phyloP scores from a whole-genome alignment of 495 filamentous ascomycete genomes.

The Penicillium tannophilum region DNA sequence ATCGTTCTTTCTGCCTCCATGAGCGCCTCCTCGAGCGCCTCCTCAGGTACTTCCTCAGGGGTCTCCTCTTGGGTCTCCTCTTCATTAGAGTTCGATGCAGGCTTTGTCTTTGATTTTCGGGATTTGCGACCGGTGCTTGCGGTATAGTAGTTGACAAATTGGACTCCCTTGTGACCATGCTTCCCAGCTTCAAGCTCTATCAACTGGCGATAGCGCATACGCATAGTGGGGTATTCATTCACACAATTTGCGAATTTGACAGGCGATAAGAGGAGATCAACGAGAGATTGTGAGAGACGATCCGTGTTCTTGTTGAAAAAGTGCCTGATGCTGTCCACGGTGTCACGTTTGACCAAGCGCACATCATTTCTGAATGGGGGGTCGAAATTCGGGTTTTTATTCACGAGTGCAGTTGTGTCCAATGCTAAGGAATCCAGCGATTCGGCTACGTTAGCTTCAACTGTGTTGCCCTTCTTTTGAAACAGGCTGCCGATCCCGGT shows the following conservation, averaged over 20 bases:
- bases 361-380: slow-evolving; percentile 76
- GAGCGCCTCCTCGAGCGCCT: background rate
- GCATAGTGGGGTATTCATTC: slow-evolving; percentile 72
- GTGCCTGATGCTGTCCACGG: slow-evolving; percentile 66
- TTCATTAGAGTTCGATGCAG: background rate
- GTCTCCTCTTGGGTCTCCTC: background rate
- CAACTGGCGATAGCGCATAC: slow-evolving; percentile 65
- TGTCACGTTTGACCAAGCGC: slow-evolving; percentile 61
- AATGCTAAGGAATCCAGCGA: slow-evolving; percentile 23
- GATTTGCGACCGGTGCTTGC: slow-evolving; percentile 59
- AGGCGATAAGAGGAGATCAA: slow-evolving; percentile 74
- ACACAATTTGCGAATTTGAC: slow-evolving; percentile 81
- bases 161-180: slow-evolving; percentile 49
- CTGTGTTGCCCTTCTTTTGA: slow-evolving; percentile 46
- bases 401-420: background rate
- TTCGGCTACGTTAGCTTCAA: slow-evolving; percentile 15
- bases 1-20: background rate
- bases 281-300: slow-evolving; percentile 67
- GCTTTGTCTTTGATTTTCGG: background rate
- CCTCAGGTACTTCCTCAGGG: background rate
- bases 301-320: slow-evolving; percentile 82
- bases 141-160: slow-evolving; percentile 92
- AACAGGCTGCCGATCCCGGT: slow-evolving; percentile 81
- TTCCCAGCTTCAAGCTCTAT: slow-evolving; percentile 63
- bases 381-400: slow-evolving; percentile 61